A percentile compares a stretch with the other conserved stretches of the same genome.
Conservation (phyloP, 257 asterid species). For the Forsythia suspensa region DNA sequence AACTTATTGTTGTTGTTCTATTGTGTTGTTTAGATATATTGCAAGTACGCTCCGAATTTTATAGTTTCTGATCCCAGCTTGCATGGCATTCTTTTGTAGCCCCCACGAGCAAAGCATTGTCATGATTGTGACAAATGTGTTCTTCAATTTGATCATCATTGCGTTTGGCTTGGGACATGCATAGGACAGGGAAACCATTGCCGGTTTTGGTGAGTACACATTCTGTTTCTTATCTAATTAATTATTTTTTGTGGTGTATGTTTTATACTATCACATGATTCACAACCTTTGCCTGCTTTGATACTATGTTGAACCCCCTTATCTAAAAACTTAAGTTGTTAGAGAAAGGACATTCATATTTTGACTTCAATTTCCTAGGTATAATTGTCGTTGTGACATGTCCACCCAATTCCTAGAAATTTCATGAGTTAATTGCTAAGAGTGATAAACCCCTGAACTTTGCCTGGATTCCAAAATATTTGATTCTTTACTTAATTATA, state of each 20-base stretch:
- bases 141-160: conserved; percentile 99
- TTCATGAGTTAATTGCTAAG: not conserved
- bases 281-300: not conserved
- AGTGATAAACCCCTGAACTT: not conserved
- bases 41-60: not conserved
- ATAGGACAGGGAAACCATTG: conserved; percentile 91
- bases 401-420: not conserved
- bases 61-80: conserved; percentile 19
- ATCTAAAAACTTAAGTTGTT: not conserved
- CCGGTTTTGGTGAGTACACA: conserved; percentile 71
- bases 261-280: not conserved
- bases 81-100: conserved; percentile 51
- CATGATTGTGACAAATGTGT: conserved; percentile 95
- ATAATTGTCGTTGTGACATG: not conserved
- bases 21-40: not conserved
- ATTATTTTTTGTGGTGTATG: not conserved
- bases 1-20: not conserved
- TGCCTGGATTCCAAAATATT: not conserved
- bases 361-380: not conserved
- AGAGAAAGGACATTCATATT: not conserved
- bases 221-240: conserved; percentile 18
- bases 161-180: conserved; percentile 99
- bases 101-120: conserved; percentile 97
- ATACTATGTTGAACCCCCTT: not conserved
- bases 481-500: too few species aligned